phyloP scores from a whole-genome alignment of 2,329 filamentous ascomycete species.

The Ceratocystis alfenasii region DNA sequence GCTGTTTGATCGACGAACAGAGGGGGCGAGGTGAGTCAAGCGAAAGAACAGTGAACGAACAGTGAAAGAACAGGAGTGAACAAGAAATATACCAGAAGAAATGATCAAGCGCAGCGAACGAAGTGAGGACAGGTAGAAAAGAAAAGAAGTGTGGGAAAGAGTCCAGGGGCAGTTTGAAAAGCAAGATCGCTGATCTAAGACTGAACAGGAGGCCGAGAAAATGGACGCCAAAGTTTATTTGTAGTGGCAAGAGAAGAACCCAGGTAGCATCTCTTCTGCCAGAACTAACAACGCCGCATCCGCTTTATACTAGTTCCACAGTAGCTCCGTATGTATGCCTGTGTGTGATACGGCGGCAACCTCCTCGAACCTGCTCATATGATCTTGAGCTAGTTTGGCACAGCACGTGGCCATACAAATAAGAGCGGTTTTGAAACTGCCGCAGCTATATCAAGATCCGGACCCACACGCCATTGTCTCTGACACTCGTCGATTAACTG shows the following conservation, averaged over 20 bases:
- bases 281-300: neutral
- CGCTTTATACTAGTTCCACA: neutral
- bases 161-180: neutral
- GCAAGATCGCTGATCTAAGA: neutral
- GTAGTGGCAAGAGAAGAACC: neutral
- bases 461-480: neutral
- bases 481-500: no score
- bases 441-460: neutral
- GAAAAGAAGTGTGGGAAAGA: neutral
- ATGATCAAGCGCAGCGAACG: no score
- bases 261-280: neutral
- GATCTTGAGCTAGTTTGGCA: constrained; percentile 11
- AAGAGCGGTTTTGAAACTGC: neutral
- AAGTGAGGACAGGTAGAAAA: neutral
- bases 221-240: neutral
- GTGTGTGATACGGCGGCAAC: neutral
- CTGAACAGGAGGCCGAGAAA: neutral
- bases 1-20: constrained; percentile 4
- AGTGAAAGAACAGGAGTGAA: no score
- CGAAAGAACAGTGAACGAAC: no score
- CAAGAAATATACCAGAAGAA: no score
- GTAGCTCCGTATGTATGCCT: neutral
- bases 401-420: neutral
- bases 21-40: no score
- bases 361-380: constrained; percentile 4